These are phyloP conservation scores for Alloascoidea hylecoeti DNA, from an alignment of 805 yeast species.

Conservation along the genomic window DNA sequence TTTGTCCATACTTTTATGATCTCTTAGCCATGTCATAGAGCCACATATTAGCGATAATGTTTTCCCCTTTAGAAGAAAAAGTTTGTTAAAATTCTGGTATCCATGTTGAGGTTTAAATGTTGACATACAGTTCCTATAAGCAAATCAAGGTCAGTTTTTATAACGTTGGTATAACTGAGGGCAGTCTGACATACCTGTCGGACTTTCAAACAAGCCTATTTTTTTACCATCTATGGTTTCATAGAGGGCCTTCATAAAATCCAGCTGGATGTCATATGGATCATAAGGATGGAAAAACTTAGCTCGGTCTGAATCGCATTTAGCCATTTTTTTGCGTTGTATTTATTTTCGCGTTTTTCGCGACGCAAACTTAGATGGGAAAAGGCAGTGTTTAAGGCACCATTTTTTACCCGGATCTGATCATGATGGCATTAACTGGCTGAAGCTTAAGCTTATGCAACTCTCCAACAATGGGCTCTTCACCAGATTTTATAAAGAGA, in stretches of 20 bases:
- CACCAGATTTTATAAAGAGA: conserved; percentile 42
- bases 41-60: conserved; percentile 81
- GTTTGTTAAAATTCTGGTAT: background rate
- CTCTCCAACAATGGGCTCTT: conserved; percentile 29
- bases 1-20: conserved; percentile 24
- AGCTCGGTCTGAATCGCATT: background rate
- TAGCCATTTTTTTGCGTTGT: background rate
- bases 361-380: too few species aligned
- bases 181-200: conserved; percentile 78
- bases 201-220: conserved; percentile 78
- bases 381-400: too few species aligned
- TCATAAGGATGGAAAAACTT: conserved; percentile 60
- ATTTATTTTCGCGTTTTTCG: too few species aligned
- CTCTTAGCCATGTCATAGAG: conserved; percentile 69
- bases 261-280: conserved; percentile 69
- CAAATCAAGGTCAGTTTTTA: too few species aligned
- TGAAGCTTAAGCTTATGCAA: too few species aligned
- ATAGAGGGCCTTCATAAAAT: conserved; percentile 67
- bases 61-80: conserved; percentile 43
- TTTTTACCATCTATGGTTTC: conserved; percentile 40
- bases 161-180: too few species aligned
- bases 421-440: too few species aligned
- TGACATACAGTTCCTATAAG: conserved; percentile 9
- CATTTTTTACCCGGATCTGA: too few species aligned
- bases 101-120: background rate